These are phyloP conservation scores for Dactylellina sp. DNA, from an alignment of 2,329 filamentous ascomycete species.

Conservation along the genomic window DNA sequence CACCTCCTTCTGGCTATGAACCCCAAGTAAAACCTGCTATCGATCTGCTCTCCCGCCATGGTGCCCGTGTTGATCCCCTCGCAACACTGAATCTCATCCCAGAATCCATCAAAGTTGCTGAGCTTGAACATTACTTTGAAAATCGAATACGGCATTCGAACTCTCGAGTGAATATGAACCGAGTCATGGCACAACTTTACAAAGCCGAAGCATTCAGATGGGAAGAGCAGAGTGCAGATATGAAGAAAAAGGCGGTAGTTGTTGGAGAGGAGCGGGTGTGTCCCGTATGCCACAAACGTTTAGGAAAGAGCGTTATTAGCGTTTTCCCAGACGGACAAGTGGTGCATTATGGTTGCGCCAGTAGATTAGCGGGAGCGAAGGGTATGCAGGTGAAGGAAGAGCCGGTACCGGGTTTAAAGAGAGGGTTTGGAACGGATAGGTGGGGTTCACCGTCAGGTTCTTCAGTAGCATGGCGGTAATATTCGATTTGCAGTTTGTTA, in stretches of 20 bases:
- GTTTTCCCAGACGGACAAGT: conserved; percentile 77
- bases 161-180: conserved; percentile 80
- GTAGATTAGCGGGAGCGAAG: conserved; percentile 37
- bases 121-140: conserved; percentile 90
- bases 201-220: conserved; percentile 84
- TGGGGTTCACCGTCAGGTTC: conserved; percentile 33
- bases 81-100: conserved; percentile 90
- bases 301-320: conserved; percentile 89
- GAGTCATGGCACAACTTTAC: conserved; percentile 80
- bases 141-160: conserved; percentile 90
- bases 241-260: conserved; percentile 76
- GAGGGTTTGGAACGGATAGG: conserved; percentile 43
- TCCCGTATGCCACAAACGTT: conserved; percentile 89
- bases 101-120: conserved; percentile 77
- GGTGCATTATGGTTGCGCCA: conserved; percentile 82
- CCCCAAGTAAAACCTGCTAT: conserved; percentile 76
- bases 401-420: conserved; percentile 17
- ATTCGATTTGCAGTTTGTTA: not conserved
- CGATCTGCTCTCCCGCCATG: conserved; percentile 88
- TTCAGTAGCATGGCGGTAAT: conserved; percentile 35
- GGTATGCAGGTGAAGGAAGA: conserved; percentile 51
- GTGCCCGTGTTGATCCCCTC: conserved; percentile 86
- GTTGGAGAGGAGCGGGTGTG: conserved; percentile 90
- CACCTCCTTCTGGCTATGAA: conserved; percentile 78
- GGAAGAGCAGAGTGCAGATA: conserved; percentile 76